Evolutionary conservation across 805 yeast genomes (phyloP), one percentile per base, ranked within the genome.

Genomic region (Ogataea corticis): DNA sequence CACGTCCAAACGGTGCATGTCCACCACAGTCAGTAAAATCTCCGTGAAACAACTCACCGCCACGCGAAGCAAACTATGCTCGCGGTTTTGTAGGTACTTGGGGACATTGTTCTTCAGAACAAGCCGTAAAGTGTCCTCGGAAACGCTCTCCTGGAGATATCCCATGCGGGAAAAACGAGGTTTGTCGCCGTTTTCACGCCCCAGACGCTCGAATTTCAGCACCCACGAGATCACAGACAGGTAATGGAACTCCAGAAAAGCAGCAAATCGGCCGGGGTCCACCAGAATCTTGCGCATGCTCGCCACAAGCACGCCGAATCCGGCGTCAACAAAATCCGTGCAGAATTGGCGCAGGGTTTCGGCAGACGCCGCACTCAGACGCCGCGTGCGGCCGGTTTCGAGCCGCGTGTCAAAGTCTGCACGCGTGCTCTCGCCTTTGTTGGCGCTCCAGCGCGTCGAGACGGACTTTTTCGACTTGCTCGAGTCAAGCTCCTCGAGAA

Each of bases 191-290:
- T n/a, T 19, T 0, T 63, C 58, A 29, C 68, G 59, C 48, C 69
- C 56, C 6, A 57, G 65, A 16, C 85, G 68, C 54, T 85, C 88
- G 48, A 80, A 88, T 28, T 75, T 75, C 38, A 89, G 68, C 54
- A 89, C 83, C 97, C 97, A 92, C 1, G 87, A 72, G 5, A 77
- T 67, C 5, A 87, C 68, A 46, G 77, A 71, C 33, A 86, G 75
- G 58, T 76, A 90, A 36, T 79, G 80, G 40, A 63, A 63, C 21
- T 59, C 59, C 16, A 61, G 43, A 18, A 60, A 57, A 51, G 62
- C 42, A 49, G 58, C 63, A 17, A 48, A 15, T 44, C 59, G 21
- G 25, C 39, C 27, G 31, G 72, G 76, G 21, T 49, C 51, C 13
- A 45, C 43, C 6, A 50, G 44, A 7, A 44, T 17, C 36, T 58